Evolutionary conservation across 306 rosid species (phyloP), one percentile per base, ranked within the genome.

Genomic region (Leucaena leucocephala): DNA sequence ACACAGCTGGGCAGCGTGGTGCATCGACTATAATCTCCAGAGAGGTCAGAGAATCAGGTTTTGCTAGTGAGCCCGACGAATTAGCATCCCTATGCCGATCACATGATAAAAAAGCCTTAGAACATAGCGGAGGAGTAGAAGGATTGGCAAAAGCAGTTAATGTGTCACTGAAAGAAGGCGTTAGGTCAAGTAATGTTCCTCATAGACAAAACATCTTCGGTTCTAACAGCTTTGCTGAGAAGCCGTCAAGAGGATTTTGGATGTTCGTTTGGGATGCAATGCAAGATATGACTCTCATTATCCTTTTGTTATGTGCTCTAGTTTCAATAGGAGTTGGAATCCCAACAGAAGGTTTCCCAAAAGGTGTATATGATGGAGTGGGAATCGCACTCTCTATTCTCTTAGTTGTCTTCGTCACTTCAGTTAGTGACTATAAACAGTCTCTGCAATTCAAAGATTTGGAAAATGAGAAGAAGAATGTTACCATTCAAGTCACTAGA

Each of bases 231-330:
- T 83, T 38, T 27, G 75, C 82, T 0, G 98, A 93, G 88, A 93
- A 86, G 77, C 92, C 97, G 46, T 64, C 90, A 2, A 93, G 92
- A 82, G 90, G 90, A 48, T 88, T 95, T 40, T 88, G 93, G 95
- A 81, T 86, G 97, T 95, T 84, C 22, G 89, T 95, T 27, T 95
- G 98, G 98, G 98, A 95, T 68, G 97, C 98, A 76, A 63, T 91
- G 84, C 97, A 91, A 36, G 98, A 95, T 82, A 83, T 93, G 61
- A 95, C 98, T 74, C 85, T 95, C 19, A 77, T 76, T 8, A 87
- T 92, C 85, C 98, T 95, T 42, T 84, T 92, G 86, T 76, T 81
- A 61, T 87, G 97, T 80, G 83, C 98, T 44, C 83, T 74, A 5
- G 42, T 89, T 55, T 91, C 98, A 13, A 82, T 80, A 7, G 97